Evolutionary conservation across 2,329 filamentous ascomycete species (phyloP), one percentile per base, ranked within the genome.

Genomic region (Chaetomiaceae sp.): DNA sequence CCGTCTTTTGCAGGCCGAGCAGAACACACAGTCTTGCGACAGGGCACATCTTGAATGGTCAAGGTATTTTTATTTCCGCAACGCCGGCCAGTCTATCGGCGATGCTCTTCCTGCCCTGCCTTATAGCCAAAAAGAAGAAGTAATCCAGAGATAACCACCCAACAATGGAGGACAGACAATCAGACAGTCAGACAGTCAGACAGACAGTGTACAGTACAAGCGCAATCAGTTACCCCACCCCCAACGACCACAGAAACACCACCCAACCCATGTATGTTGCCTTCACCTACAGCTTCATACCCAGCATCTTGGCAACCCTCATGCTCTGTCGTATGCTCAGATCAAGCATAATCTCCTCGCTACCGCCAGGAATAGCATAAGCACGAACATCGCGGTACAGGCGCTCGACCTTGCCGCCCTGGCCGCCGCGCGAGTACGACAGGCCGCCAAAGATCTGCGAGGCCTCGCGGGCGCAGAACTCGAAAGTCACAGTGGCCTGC

Each of bases 291-390:
- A 99, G 69, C 81, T 96, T 99, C 92, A 97, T 96, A 9, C 94
- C 94, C 70, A 96, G 77, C 58, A 85, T 85, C 80, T 96, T 86
- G 64, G 91, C 89, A 51, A 99, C 94, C 70, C 83, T 61, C 64
- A 71, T 62, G 52, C 89, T 95, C 69, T 99, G 73, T 55, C 92
- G 81, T 71, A 99, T 95, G 73, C 89, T 95, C 66, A 99, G 72
- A 71, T 99, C 94, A 61, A 97, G 76, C 94, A 99, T 99, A 61
- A 99, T 99, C 80, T 99, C 94, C 76, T 99, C 92, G 61, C 85
- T 90, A 22, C 94, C 94, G 65, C 94, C 94, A 3, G 94, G 94
- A 63, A 99, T 92, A 58, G 94, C 92, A 71, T 99, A 97, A 0
- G 94, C 94, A 63, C 94, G 82, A 15, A 97, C 94, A 70, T 99